Base-by-base conservation (phyloP, 2,329 filamentous ascomycete genomes). In the Periconia sp. region DNA sequence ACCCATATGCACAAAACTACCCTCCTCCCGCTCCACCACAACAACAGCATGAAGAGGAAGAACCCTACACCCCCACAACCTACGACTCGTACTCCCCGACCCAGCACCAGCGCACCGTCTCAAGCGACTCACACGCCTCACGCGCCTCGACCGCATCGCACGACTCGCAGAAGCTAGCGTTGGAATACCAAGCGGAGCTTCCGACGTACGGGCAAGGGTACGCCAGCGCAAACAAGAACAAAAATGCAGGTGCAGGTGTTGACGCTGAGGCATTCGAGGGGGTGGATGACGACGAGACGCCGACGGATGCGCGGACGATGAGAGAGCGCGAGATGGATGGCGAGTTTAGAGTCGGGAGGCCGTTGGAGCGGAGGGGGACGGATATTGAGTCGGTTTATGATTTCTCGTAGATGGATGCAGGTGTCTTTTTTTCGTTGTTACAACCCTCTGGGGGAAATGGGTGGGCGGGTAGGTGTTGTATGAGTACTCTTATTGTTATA, bases 181-280 rank as follows among this genome's bases (percentile, higher is more conserved):
- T 41, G 46, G 65, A 69, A 52, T 70, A 70, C 42, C 63, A 58
- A 40, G 46, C 54, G 14, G 62, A 61, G 15, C 47, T 70, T 15
- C 60, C 64, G 1, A 37, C 47, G 0, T 66, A 58, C 46, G 64
- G 56, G n/a, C 23, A 58, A 0, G 65, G 63, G 5, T 68, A 68
- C 47, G 56, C 50, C n/a, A 47, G 17, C 13, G 5, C 23, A 27
- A 27, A 27, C 5, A 27, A 8, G 23, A 27, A 5, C 3, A 8
- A 27, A 3, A 8, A 27, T 27, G 23, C 23, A 8, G 23, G 23
- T 27, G 23, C 23, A 8, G 23, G 23, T 27, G 23, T 8, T 27
- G 23, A 8, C 8, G 23, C 23, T 27, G 23, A 8, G 3, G 23
- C 5, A 27, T 27, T 27, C 8, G 23, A 27, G 3, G 23, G 23